Base-by-base conservation (phyloP, 129 eudicot species). In the Artemisia annua region DNA sequence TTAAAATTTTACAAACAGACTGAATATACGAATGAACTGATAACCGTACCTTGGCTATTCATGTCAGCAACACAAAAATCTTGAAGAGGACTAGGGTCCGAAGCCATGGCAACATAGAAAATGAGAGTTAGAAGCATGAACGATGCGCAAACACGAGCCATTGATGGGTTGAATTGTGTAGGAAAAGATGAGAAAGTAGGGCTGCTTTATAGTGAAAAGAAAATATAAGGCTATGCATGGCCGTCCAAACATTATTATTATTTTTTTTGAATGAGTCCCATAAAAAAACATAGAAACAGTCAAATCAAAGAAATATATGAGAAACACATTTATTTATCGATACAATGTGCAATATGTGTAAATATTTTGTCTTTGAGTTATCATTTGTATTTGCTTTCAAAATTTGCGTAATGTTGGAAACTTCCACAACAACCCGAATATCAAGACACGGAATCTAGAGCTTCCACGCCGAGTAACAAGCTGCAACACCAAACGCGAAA, bases 11-110 rank as follows among this genome's bases (percentile, higher is more conserved):
- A 55, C 26, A 30, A 30, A 59, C 13, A 24, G 6, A 39, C 2
- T 0, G 0, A 75, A 24, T 66, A 30, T 14, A 56, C 9, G 8
- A 67, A 49, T 58, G 30, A 2, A 17, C 8, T 12, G 10, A 48
- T 14, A 7, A n/a, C 2, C 0, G 11, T 74, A 80, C 83, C 83
- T 74, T 75, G 83, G 30, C 61, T 69, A 10, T 16, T 76, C 8
- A 35, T 58, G 66, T 65, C 72, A 3, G 82, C 85, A 7, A 81
- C 85, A 52, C 85, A 81, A 5, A 81, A 81, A 57, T 81, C 85
- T 76, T 81, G 82, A 57, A 81, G 85, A 26, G 85, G 85, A 10
- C 79, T 66, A 11, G 58, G 82, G 15, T 71, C 82, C 3, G 75
- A 8, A 15, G 82, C 79, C 54, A 66, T 35, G 22, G 71, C 71